Conservation (phyloP, 768 basidiomycete species). For the Gloeostereum incarnatum region DNA sequence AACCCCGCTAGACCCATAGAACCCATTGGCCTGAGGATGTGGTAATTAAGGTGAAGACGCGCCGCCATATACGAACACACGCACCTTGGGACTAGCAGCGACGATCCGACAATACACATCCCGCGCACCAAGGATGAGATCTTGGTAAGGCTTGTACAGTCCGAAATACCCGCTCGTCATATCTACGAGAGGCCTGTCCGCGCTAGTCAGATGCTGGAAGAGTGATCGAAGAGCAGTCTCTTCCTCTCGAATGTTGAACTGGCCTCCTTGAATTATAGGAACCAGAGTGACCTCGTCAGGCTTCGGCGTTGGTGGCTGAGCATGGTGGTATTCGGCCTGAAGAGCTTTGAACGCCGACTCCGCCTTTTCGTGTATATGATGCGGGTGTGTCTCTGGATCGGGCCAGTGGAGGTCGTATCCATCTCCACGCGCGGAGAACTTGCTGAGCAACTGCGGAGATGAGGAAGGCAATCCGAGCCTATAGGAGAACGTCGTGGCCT, state of each 20-base stretch:
- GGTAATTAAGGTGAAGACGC: not conserved
- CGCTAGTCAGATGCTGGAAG: conserved; percentile 34
- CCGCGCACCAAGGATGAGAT: conserved; percentile 50
- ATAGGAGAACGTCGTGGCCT: conserved; percentile 69
- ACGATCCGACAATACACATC: conserved; percentile 62
- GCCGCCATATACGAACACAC: conserved; percentile 12
- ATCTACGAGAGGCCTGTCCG: conserved; percentile 43
- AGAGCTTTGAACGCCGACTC: conserved; percentile 45
- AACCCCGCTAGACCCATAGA: conserved; percentile 81
- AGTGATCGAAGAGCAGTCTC: conserved; percentile 51
- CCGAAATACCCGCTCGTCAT: conserved; percentile 96
- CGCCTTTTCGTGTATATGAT: conserved; percentile 56
- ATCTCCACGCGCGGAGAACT: conserved; percentile 24
- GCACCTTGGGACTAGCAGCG: conserved; percentile 79
- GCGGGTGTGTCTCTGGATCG: conserved; percentile 53
- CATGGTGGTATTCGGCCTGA: conserved; percentile 33
- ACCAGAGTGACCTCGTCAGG: conserved; percentile 43
- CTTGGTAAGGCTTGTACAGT: conserved; percentile 72
- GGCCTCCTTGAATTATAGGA: conserved; percentile 86
- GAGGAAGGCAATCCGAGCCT: conserved; percentile 15
- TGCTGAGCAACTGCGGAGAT: not conserved
- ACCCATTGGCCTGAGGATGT: conserved; percentile 79
- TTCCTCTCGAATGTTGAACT: conserved; percentile 82
- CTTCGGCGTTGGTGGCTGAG: not conserved
- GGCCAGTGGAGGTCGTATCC: conserved; percentile 61